These are phyloP conservation scores for Metschnikowia vanudenii DNA, from an alignment of 805 yeast genomes.

Conservation along the genomic window DNA sequence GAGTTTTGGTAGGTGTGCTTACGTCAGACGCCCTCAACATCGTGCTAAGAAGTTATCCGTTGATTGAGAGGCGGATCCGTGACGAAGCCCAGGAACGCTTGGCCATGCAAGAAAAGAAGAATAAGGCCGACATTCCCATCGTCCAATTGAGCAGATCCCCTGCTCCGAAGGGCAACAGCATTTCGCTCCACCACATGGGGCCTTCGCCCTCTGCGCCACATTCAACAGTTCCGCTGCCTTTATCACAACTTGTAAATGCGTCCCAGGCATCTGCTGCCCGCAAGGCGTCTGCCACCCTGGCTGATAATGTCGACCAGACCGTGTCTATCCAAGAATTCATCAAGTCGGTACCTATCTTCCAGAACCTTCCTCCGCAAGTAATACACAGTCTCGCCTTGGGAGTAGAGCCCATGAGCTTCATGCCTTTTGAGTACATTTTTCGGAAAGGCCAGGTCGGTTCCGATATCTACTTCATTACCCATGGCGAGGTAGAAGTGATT, in stretches of 20 bases:
- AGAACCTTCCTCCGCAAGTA: conserved; percentile 53
- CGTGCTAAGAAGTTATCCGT: conserved; percentile 62
- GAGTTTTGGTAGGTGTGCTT: conserved; percentile 64
- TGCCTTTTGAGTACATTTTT: conserved; percentile 60
- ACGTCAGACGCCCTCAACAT: conserved; percentile 60
- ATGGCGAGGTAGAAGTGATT: conserved; percentile 70
- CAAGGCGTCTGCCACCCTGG: conserved; percentile 4
- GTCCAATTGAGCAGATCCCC: conserved; percentile 20
- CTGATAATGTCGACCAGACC: conserved; percentile 48
- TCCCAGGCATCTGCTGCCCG: conserved; percentile 9
- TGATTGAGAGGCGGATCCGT: conserved; percentile 63
- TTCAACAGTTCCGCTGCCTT: conserved; percentile 20
- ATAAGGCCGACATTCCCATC: conserved; percentile 40
- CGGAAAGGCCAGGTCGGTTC: conserved; percentile 58
- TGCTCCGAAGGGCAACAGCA: conserved; percentile 10
- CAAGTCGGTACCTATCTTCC: conserved; percentile 57
- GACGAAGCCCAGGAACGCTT: conserved; percentile 79
- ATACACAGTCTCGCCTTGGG: conserved; percentile 64
- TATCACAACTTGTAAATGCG: conserved; percentile 14
- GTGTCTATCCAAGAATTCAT: conserved; percentile 58
- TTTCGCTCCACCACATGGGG: conserved; percentile 16
- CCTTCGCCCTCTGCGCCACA: conserved; percentile 18
- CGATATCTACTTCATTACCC: conserved; percentile 64
- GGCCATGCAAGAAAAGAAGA: conserved; percentile 66
- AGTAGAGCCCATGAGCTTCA: conserved; percentile 53